Conservation (phyloP, 331 rosid species). For the Acacia concinna region DNA sequence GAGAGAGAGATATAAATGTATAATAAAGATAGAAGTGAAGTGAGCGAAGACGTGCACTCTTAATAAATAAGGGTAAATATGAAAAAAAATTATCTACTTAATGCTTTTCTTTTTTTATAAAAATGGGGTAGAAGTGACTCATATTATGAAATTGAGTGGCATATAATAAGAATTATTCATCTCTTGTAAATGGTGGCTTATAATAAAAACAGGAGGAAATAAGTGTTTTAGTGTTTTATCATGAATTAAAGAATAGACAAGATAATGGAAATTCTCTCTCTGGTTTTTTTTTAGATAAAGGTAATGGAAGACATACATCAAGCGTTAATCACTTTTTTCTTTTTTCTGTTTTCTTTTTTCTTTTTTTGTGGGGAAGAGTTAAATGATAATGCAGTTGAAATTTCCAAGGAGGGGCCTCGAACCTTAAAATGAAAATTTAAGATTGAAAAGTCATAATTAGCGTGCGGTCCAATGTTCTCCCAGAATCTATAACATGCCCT, state of each 20-base stretch:
- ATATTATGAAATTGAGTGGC: too few species aligned
- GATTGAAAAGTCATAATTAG: background rate
- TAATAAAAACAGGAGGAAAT: background rate
- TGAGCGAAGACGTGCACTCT: too few species aligned
- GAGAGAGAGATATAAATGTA: too few species aligned
- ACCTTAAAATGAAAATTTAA: background rate
- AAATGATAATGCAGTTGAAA: slow-evolving; percentile 32
- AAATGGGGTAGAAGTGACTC: too few species aligned
- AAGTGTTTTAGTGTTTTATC: background rate
- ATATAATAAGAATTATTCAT: too few species aligned
- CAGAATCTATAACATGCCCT: background rate
- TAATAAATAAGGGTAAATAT: too few species aligned
- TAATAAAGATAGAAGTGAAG: too few species aligned
- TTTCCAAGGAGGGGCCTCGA: background rate
- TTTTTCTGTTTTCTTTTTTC: too few species aligned
- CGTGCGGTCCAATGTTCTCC: background rate
- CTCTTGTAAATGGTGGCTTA: too few species aligned
- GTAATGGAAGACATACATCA: slow-evolving; percentile 4
- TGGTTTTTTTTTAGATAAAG: background rate
- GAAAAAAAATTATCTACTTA: too few species aligned
- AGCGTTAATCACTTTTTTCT: background rate
- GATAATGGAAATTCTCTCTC: background rate
- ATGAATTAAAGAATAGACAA: background rate
- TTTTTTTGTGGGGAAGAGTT: slow-evolving; percentile 11
- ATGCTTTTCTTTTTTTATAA: too few species aligned